These are phyloP conservation scores for Eruca vesicaria DNA, from an alignment of 441 rosid species.

Conservation along the genomic window DNA sequence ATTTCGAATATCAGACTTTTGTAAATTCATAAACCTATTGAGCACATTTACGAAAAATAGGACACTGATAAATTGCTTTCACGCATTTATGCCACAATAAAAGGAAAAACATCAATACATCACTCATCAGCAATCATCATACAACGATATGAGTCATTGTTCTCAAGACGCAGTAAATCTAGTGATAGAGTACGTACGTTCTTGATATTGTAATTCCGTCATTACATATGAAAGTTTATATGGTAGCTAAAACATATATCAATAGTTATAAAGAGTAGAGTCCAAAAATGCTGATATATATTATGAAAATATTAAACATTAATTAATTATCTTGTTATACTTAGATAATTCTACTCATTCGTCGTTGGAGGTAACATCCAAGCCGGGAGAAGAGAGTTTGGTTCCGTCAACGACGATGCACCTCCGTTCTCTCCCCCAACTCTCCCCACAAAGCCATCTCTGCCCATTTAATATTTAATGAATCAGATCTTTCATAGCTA, in stretches of 20 bases:
- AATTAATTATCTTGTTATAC: slow-evolving; percentile 4
- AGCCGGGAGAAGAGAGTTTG: slow-evolving; percentile 33
- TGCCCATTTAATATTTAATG: neutral
- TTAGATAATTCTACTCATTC: slow-evolving; percentile 11
- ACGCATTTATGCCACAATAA: neutral
- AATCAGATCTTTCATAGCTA: neutral
- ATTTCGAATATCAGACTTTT: neutral
- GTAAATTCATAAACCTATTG: neutral
- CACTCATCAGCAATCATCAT: slow-evolving; percentile 20
- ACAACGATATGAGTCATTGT: neutral
- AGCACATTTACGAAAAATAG: neutral
- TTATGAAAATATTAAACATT: slow-evolving; percentile 22
- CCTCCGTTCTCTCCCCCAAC: slow-evolving; percentile 16
- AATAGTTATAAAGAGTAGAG: slow-evolving; percentile 8
- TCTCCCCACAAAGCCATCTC: slow-evolving; percentile 28
- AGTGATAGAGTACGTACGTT: slow-evolving; percentile 4
- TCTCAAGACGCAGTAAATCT: slow-evolving; percentile 12
- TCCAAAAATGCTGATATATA: slow-evolving; percentile 18
- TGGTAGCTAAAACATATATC: slow-evolving; percentile 9
- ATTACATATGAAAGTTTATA: too few relatives aligned
- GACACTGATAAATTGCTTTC: neutral
- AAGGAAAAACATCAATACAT: neutral
- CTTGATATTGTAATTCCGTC: slow-evolving; percentile 6
- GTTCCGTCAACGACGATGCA: slow-evolving; percentile 21
- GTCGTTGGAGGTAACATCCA: slow-evolving; percentile 32